These are phyloP conservation scores for Xylariaceae sp. DNA, from an alignment of 2,329 filamentous ascomycete genomes.

Conservation along the genomic window DNA sequence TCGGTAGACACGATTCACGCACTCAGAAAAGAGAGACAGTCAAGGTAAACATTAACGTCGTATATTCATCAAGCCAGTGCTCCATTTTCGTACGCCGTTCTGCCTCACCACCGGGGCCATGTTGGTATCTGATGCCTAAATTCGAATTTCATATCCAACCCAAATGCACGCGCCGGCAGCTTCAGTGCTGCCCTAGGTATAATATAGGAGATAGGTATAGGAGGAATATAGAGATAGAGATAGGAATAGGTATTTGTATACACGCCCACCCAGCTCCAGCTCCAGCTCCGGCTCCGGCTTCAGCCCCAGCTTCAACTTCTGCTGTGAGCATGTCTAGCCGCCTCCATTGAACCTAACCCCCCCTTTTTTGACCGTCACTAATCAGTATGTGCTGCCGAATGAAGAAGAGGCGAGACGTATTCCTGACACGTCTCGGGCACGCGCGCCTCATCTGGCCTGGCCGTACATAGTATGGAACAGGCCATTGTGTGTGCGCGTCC, in stretches of 20 bases:
- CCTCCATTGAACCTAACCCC: neutral
- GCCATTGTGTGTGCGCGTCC: neutral
- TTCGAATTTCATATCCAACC: slow-evolving; percentile 20
- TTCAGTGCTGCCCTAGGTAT: neutral
- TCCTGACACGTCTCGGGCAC: neutral
- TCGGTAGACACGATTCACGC: neutral
- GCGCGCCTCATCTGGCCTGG: slow-evolving; percentile 1
- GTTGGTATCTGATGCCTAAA: slow-evolving; percentile 30
- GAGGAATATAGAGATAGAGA: too few species aligned
- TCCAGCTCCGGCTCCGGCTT: neutral
- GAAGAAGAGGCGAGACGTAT: neutral
- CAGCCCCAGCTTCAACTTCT: neutral
- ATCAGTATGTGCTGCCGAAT: slow-evolving; percentile 10
- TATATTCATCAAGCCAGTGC: slow-evolving; percentile 26
- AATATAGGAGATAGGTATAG: neutral
- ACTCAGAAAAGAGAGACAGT: neutral
- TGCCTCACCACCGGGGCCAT: slow-evolving; percentile 21
- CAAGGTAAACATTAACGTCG: slow-evolving; percentile 1
- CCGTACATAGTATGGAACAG: neutral
- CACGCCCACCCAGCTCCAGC: neutral
- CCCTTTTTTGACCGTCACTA: neutral
- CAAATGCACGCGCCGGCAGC: slow-evolving; percentile 16
- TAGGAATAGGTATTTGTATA: neutral
- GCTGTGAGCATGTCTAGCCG: neutral
- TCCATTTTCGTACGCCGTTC: slow-evolving; percentile 25